Evolutionary conservation across 345 rosid genomes (phyloP).

Genomic region (Cardiospermum halicacabum): DNA sequence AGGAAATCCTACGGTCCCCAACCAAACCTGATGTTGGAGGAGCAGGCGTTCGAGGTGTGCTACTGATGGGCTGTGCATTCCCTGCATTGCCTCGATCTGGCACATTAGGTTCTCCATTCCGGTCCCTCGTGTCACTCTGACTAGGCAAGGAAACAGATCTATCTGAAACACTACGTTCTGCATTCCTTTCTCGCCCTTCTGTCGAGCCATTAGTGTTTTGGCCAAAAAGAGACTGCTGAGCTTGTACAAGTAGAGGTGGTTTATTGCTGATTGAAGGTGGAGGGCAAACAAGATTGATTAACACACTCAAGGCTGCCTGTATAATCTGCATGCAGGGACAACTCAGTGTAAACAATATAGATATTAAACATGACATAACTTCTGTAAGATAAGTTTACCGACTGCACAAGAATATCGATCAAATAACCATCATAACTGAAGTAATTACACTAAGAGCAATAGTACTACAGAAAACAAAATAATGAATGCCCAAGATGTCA

Average conservation of each 20-base stretch:
- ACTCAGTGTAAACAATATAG: constrained; percentile 78
- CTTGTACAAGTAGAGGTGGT: constrained; percentile 50
- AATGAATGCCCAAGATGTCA: not conserved
- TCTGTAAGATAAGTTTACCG: constrained; percentile 12
- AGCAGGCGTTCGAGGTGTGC: constrained; percentile 55
- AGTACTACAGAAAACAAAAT: not conserved
- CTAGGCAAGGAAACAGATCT: constrained; percentile 33
- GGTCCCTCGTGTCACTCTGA: constrained; percentile 50
- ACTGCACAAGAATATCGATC: constrained; percentile 2
- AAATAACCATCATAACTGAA: not conserved
- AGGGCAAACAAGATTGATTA: constrained; percentile 94
- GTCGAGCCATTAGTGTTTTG: constrained; percentile 37
- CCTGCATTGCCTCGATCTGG: constrained; percentile 39
- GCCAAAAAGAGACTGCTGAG: constrained; percentile 44
- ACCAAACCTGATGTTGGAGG: constrained; percentile 82
- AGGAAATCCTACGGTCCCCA: constrained; percentile 90
- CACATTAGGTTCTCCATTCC: constrained; percentile 41
- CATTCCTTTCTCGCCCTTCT: constrained; percentile 44
- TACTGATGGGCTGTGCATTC: constrained; percentile 34
- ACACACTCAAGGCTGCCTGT: constrained; percentile 90
- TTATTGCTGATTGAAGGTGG: constrained; percentile 97
- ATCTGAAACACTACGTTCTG: constrained; percentile 38
- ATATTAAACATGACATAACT: constrained; percentile 37
- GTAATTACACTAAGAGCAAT: constrained; percentile 5
- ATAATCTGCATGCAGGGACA: constrained; percentile 67